Base-by-base conservation (phyloP, 2,329 filamentous ascomycete genomes). In the Alternaria metachromatica region DNA sequence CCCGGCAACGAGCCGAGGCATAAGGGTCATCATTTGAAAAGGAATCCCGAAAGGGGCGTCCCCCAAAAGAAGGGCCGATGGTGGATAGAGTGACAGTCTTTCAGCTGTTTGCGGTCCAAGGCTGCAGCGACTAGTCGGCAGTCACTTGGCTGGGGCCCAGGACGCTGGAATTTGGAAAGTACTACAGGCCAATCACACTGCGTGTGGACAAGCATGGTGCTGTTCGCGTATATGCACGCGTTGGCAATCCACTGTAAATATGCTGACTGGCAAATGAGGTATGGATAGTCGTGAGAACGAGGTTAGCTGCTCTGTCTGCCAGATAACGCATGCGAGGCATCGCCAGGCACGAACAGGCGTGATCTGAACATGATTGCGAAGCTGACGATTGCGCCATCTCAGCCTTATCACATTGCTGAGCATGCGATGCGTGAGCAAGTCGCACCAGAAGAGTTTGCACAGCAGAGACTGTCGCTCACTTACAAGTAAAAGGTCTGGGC, bases 11-110 rank as follows among this genome's bases (percentile, higher is more conserved):
- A 58, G 41, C 54, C 59, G 59, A 62, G 37, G 54, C 28, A 58
- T 41, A 13, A 44, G 25, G 25, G 20, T 30, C 21, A 21, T 44
- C 48, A 30, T 21, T 25, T 48, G 55, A 20, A 46, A 53, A 46
- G 26, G 46, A 43, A 58, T 26, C 7, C 5, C n/a, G 28, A 25
- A 33, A 13, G 30, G 5, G 20, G 49, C 20, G 20, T 21, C 49
- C 44, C 25, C 37, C 26, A 20, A 41, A 21, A 62, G 20, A 58
- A 62, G 59, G 46, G 48, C 59, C 59, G 46, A 62, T 18, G 26
- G 46, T 45, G 25, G 37, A 48, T 37, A 62, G 46, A 58, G 33
- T 23, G 20, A 45, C 37, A 23, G 37, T 58, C 41, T 28, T 48
- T 20, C 54, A 58, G 23, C 20, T 51, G 46, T 49, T 46, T 10